Evolutionary conservation across 2,329 filamentous ascomycete genomes (phyloP), one percentile per base, ranked within the genome.

Genomic region (Emericellopsis atlantica): DNA sequence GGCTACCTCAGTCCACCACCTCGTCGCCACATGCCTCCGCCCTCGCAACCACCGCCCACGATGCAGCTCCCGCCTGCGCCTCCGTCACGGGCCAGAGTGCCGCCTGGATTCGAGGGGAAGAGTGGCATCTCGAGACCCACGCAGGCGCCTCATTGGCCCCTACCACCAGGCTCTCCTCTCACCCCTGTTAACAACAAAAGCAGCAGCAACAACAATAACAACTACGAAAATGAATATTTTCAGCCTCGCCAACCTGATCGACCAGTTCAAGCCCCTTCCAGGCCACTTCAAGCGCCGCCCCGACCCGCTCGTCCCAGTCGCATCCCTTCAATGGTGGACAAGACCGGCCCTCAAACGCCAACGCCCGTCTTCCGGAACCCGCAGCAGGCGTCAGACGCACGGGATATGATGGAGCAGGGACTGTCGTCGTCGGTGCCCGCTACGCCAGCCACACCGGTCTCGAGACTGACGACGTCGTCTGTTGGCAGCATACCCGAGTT

Each of bases 401-500:
- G 6, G 26, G 26, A 29, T 12, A 7, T 58, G 59, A 16, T 29
- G 26, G 26, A 29, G 26, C 26, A 29, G 26, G 26, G 26, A 12
- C 26, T 9, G 26, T 56, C 66, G 22, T 49, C 60, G n/a, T 63
- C 63, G 3, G 61, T 66, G 5, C 65, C 69, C 2, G 64, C 69
- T 38, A 70, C 69, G 2, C 62, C 65, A 6, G 69, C 69, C 39
- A 70, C 69, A 2, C 62, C 65, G 6, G 69, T 70, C 4, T 66
- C 62, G 5, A 59, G 67, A 33, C 72, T 71, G 34, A 67, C 72
- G n/a, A 59, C 61, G 12, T 76, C 74, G 1, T 73, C 70, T 4
- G 49, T 69, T 15, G 74, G 67, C 29, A 70, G 74, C 4, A 76
- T 79, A 44, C 74, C 76, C 4, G 76, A 81, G 45, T 75, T 76